Evolutionary conservation across 73 alveolate genomes (phyloP).

Genomic region (Symbiodinium natans): DNA sequence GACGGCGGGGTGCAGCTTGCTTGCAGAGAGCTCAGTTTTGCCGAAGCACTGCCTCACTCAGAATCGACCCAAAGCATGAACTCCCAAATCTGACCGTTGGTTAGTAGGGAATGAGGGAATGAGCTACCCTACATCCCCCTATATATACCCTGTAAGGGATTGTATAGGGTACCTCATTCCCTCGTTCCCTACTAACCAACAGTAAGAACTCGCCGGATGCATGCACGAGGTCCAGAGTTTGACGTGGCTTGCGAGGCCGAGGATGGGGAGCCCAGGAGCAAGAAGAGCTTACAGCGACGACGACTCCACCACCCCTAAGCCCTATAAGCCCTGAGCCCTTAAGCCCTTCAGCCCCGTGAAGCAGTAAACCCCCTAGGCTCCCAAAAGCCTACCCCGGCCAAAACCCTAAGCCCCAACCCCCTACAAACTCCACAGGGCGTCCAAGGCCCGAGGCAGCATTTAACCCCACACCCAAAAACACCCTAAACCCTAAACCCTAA

Average conservation of each 20-base stretch:
- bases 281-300: too few relatives aligned
- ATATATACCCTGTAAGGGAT: too few relatives aligned
- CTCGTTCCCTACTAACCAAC: too few relatives aligned
- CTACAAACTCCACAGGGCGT: too few relatives aligned
- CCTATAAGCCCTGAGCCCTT: neutral
- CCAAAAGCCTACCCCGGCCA: neutral
- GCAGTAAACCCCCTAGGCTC: neutral
- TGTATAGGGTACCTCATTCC: neutral
- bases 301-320: neutral
- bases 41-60: neutral
- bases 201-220: neutral
- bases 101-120: neutral
- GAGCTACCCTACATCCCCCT: neutral
- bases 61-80: too few relatives aligned
- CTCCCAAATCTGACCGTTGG: too few relatives aligned
- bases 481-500: too few relatives aligned
- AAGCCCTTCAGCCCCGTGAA: neutral
- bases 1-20: neutral
- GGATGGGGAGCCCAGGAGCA: too few relatives aligned
- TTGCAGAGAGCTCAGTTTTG: neutral
- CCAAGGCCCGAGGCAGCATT: too few relatives aligned
- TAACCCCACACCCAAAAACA: too few relatives aligned
- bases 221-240: neutral
- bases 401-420: too few relatives aligned
- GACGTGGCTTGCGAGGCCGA: neutral